Evolutionary conservation across 306 rosid genomes (phyloP), one percentile per base, ranked within the genome.

Genomic region (Crotalaria pallida): DNA sequence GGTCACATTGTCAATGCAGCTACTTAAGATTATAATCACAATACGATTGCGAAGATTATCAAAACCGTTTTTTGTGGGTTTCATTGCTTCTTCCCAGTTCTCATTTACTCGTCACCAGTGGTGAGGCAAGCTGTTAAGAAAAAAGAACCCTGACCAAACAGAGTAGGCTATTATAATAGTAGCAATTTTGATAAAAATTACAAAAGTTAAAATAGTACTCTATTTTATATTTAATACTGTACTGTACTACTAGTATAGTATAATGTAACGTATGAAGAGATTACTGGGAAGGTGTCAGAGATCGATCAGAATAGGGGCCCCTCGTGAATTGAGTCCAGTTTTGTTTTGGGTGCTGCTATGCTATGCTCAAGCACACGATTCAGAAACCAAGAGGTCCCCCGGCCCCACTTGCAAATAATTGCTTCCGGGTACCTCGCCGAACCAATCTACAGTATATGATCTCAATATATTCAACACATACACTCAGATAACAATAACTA

Each of bases 251-350:
- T 29, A 29, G 6, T 24, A 50, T 27, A 11, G n/a, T n/a, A 7
- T 5, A 56, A 60, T 58, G 26, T 69, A 38, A 16, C 41, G 70
- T 70, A 44, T 55, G 26, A 51, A 31, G 22, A 76, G 21, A 75
- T 60, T 0, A 76, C 33, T 22, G 7, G 29, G 66, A 27, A 58
- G 50, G 19, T 51, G 84, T 79, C 82, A 80, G 80, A 77, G 44
- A 80, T 83, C 75, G 44, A 80, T 83, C 75, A 69, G 78, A 74
- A 16, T 56, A 18, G 73, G 79, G 80, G 15, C 61, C 81, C 83
- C 85, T 77, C 82, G 84, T 80, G 82, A 80, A 84, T 66, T 82
- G 87, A 49, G 74, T 22, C 16, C 70, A 43, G 62, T 71, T 41
- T 52, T 61, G 66, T 2, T 60, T 52, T 19, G 47, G 72, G 56